Conservation (phyloP, 371 early-diverging fungal species). For the Mortierella sp. region DNA sequence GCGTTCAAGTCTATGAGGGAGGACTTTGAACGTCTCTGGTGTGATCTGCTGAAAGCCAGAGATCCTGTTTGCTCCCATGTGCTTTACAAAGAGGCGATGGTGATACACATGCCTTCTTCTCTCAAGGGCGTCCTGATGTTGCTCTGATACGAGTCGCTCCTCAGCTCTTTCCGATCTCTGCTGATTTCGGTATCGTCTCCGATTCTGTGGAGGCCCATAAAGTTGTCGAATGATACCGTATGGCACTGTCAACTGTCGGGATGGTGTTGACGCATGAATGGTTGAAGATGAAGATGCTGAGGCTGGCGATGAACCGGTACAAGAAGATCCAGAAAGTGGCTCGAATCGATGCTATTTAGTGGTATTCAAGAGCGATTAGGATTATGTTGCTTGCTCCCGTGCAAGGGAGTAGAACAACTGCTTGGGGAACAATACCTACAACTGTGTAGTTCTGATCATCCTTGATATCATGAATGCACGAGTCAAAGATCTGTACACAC, state of each 20-base stretch:
- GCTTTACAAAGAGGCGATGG: slow-evolving; percentile 34
- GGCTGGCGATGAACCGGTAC: not conserved
- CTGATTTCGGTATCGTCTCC: not conserved
- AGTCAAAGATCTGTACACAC: slow-evolving; percentile 24
- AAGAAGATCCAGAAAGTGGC: not conserved
- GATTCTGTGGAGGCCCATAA: slow-evolving; percentile 35
- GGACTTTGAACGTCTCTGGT: slow-evolving; percentile 31
- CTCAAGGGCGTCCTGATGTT: slow-evolving; percentile 30
- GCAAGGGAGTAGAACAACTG: too few species aligned
- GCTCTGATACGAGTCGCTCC: slow-evolving; percentile 28
- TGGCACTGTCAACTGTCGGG: slow-evolving; percentile 1
- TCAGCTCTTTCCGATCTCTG: not conserved
- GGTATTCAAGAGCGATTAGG: not conserved
- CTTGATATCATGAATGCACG: slow-evolving; percentile 33
- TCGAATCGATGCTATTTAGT: slow-evolving; percentile 27
- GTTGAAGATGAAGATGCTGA: not conserved
- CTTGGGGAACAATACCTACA: slow-evolving; percentile 15
- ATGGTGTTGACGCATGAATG: not conserved
- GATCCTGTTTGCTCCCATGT: slow-evolving; percentile 42
- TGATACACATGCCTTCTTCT: slow-evolving; percentile 36
- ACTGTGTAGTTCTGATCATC: slow-evolving; percentile 17
- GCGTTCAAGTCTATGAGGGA: slow-evolving; percentile 33
- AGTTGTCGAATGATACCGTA: slow-evolving; percentile 35
- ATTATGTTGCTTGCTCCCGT: not conserved
- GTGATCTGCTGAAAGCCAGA: slow-evolving; percentile 45